Evolutionary conservation across 768 basidiomycete genomes (phyloP).

Genomic region (Tulasnella sp.): DNA sequence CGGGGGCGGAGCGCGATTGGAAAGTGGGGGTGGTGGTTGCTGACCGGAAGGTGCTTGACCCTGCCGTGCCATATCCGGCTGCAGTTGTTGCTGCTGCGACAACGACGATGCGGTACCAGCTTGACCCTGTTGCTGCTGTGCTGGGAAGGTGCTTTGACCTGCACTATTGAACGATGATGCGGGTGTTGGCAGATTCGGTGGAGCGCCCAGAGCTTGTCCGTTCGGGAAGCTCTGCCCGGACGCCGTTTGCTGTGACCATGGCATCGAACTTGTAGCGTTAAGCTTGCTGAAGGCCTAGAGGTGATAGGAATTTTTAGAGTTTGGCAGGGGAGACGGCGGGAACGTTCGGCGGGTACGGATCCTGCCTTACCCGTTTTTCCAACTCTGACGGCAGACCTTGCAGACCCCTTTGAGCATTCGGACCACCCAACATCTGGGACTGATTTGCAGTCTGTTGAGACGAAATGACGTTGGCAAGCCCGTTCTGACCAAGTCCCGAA

Average conservation of each 20-base stretch:
- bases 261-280: conserved; percentile 13
- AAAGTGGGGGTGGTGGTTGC: conserved; percentile 21
- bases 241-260: conserved; percentile 21
- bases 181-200: conserved; percentile 49
- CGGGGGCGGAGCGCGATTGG: conserved; percentile 23
- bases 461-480: conserved; percentile 13
- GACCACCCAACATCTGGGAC: conserved; percentile 35
- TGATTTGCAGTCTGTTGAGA: conserved; percentile 28
- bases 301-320: background rate
- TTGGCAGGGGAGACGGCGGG: background rate
- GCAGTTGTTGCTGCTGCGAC: conserved; percentile 39
- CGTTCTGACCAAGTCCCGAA: background rate
- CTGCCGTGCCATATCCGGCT: conserved; percentile 33
- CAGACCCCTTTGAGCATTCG: conserved; percentile 39
- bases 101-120: conserved; percentile 15
- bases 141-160: background rate
- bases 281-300: conserved; percentile 28
- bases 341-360: background rate
- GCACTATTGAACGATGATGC: conserved; percentile 36
- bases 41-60: conserved; percentile 18
- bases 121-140: background rate
- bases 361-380: conserved; percentile 65
- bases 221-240: conserved; percentile 42
- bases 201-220: conserved; percentile 55
- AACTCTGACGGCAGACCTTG: conserved; percentile 54